Base-by-base conservation (phyloP, 2,329 filamentous ascomycete genomes). In the Sclerotinia glacialis region DNA sequence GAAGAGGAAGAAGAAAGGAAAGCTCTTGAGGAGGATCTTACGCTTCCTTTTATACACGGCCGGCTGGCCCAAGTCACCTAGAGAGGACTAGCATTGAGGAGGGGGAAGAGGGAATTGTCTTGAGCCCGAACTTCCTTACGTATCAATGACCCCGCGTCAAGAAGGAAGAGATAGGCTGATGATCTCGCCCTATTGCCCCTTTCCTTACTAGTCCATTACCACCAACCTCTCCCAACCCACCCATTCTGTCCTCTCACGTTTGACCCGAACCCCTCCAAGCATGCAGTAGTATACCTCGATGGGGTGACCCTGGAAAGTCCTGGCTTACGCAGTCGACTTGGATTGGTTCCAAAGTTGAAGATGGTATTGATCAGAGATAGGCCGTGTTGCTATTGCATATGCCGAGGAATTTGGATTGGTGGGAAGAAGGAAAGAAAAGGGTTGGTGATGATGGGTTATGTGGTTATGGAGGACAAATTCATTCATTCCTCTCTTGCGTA, bases 11-110 rank as follows among this genome's bases (percentile, higher is more conserved):
- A 80, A 84, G 82, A 79, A 80, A 84, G 77, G 77, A 79, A 76
- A 76, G 67, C 70, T 69, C 72, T 73, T 74, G 74, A 78, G 76
- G 74, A 77, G 80, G 82, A 78, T 78, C 83, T 78, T 77, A 78
- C 76, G 74, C 75, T 76, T 78, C 84, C 79, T 86, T 88, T 89
- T 89, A 89, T 89, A 88, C 80, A 82, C 84, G 81, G 85, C 76
- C 75, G 72, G 62, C 52, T 67, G 58, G 55, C 63, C 68, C 64
- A 31, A 34, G 70, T 71, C 66, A 68, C 68, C 69, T 64, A 66
- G 68, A 59, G 26, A 68, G 65, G 68, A 67, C 64, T 69, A 70
- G 68, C 68, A 73, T 71, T 68, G 69, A 72, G 46, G 70, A 44
- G 53, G 73, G 74, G 70, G 37, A 54, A 26, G 47, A 42, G n/a